A percentile compares a stretch with the other conserved stretches of the same genome.
phyloP scores from a whole-genome alignment of 768 basidiomycete genomes.

The Russula emetica region DNA sequence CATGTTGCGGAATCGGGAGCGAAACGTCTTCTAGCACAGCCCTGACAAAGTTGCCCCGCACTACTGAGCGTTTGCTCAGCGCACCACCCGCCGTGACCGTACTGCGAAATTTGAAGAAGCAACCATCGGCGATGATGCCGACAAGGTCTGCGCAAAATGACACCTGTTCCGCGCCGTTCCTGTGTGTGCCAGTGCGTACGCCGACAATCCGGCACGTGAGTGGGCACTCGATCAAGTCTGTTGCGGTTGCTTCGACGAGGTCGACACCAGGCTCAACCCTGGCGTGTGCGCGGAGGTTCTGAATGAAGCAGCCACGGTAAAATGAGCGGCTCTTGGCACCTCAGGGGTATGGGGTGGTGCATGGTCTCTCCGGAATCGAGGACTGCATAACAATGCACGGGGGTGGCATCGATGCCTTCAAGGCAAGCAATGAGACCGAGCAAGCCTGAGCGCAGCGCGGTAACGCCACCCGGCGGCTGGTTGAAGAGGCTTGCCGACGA shows the following conservation, averaged over 20 bases:
- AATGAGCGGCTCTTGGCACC: conserved; percentile 75
- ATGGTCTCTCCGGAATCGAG: conserved; percentile 62
- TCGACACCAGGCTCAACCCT: too few relatives aligned
- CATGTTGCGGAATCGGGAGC: conserved; percentile 70
- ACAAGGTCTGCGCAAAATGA: conserved; percentile 71
- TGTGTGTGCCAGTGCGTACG: conserved; percentile 50
- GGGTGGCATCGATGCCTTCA: conserved; percentile 82
- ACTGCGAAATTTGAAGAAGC: conserved; percentile 85
- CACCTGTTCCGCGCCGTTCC: conserved; percentile 40
- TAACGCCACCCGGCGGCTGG: conserved; percentile 88
- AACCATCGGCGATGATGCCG: conserved; percentile 90
- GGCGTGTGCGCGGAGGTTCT: conserved; percentile 70
- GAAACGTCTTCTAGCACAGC: conserved; percentile 71
- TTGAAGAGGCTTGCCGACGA: conserved; percentile 93
- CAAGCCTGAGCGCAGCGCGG: conserved; percentile 59
- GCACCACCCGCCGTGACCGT: conserved; percentile 50
- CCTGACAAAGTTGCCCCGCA: conserved; percentile 80
- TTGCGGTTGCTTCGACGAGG: conserved; percentile 81
- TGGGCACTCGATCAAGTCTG: conserved; percentile 63
- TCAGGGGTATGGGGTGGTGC: conserved; percentile 83
- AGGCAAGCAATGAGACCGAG: conserved; percentile 73
- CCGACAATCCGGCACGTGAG: conserved; percentile 55
- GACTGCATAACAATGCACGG: conserved; percentile 83
- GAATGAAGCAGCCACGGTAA: conserved; percentile 98
- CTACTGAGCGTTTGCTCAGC: conserved; percentile 48